Percentiles rank a stretch among this genome's conserved stretches.
phyloP scores from a whole-genome alignment of 1,139 yeast genomes.

The Pichia kudriavzevii region DNA sequence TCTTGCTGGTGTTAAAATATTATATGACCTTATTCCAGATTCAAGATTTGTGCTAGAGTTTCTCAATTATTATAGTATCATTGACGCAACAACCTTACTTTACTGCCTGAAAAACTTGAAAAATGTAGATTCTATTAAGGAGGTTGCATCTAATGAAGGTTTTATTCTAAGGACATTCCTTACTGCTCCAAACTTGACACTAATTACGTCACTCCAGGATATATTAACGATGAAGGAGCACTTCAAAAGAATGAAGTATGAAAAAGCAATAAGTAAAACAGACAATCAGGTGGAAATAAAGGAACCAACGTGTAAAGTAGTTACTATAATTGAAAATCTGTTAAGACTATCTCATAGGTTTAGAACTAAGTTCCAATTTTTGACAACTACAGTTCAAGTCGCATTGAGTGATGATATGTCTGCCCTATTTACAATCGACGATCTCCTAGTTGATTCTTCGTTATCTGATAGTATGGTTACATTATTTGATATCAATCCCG shows the following conservation, averaged over 20 bases:
- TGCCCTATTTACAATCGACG: conserved; percentile 18
- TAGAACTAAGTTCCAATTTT: conserved; percentile 20
- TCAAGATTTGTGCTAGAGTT: conserved; percentile 14
- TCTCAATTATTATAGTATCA: conserved; percentile 13
- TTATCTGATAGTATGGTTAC: conserved; percentile 20
- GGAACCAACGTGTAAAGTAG: not conserved
- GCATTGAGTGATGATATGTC: conserved; percentile 13
- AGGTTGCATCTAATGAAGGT: conserved; percentile 12
- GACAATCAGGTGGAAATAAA: not conserved
- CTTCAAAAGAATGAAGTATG: not conserved
- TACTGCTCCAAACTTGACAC: conserved; percentile 14
- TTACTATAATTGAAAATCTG: conserved; percentile 8
- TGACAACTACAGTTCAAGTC: conserved; percentile 16
- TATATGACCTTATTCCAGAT: not conserved
- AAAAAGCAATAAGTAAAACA: not conserved
- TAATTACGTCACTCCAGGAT: conserved; percentile 13
- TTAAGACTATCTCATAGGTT: conserved; percentile 18
- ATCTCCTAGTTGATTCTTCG: conserved; percentile 22
- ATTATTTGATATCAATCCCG: conserved; percentile 14
- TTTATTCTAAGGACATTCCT: conserved; percentile 16
- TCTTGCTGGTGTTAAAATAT: conserved; percentile 10
- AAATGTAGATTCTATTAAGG: conserved; percentile 7
- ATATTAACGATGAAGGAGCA: not conserved
- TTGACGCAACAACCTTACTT: conserved; percentile 10
- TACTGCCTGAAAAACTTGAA: conserved; percentile 10